Evolutionary conservation across 257 asterid genomes (phyloP), one percentile per base, ranked within the genome.

Genomic region (Plantago ovata): DNA sequence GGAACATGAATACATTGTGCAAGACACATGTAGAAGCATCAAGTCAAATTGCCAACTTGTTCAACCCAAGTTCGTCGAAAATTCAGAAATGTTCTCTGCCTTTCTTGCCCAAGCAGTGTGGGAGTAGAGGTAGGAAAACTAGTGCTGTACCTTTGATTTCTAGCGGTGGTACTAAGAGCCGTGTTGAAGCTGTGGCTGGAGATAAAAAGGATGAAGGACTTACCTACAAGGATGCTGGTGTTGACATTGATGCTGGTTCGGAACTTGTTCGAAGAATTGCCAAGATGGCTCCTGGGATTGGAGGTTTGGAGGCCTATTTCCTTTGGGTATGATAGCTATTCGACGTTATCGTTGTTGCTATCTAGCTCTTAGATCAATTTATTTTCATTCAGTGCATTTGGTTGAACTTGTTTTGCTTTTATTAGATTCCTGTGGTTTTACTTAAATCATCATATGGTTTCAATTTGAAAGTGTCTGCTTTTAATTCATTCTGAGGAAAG

Each of bases 291-390:
- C 96, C 98, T 9, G 98, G 98, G 32, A 83, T 91, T 44, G 98
- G 98, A 55, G 98, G 96, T n/a, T 92, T 58, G 96, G 98, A 56
- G 98, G 98, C 55, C 82, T 92, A 51, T 85, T 81, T 77, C 98
- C 98, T 54, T 65, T 85, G 70, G 98, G 98, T 92, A 80, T 60
- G 55, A 6, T 13, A 52, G 10, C 13, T 10, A 5, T n/a, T n/a
- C n/a, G n/a, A n/a, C n/a, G n/a, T n/a, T n/a, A n/a, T n/a, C n/a
- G n/a, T n/a, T n/a, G n/a, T n/a, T n/a, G n/a, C n/a, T n/a, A n/a
- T n/a, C n/a, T n/a, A n/a, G n/a, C n/a, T n/a, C n/a, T n/a, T n/a
- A n/a, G n/a, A n/a, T n/a, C n/a, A n/a, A n/a, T n/a, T 14, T 14
- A 42, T 60, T 15, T 33, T 10, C 9, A 11, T 42, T 11, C 47